Base-by-base conservation (phyloP, 1,284 basidiomycete species). In the Tetrapyrgos nigripes region DNA sequence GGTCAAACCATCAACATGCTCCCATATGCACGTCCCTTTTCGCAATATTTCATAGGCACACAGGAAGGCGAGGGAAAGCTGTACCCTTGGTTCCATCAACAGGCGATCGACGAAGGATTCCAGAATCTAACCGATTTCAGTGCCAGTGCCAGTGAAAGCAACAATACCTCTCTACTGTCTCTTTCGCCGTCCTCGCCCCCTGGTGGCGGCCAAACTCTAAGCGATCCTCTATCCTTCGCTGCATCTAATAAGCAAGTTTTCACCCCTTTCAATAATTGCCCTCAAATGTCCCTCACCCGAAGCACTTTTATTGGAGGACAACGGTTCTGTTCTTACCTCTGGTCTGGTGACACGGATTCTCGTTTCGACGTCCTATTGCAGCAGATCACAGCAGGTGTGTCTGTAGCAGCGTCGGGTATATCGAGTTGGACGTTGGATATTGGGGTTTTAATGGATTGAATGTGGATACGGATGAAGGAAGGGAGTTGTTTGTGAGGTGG, bases 361-460 rank as follows among this genome's bases (percentile, higher is more conserved):
- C 56, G 66, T 21, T 76, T 76, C 55, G 73, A 75, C 55, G 74
- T 76, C 23, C 50, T 78, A 23, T 58, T 75, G 50, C 76, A 78
- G 57, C 76, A 78, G 62, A 69, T 78, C 27, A 77, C 76, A 14
- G 66, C 71, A 4, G 76, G 74, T 9, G 74, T 75, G 6, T 74
- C 71, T n/a, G 69, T 76, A 10, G 74, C 71, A 17, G 76, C 76
- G 10, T 74, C 72, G 11, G 76, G 76, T 3, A 76, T 78, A 19
- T 77, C 76, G 3, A 70, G 73, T 1, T 78, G 76, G 76, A 78
- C 76, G 28, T 61, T 78, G 45, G 76, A 78, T 64, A 77, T 78
- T 61, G 76, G 76, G 13, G 76, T 76, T 9, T 78, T 78, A 59
- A 53, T 66, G n/a, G 76, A 24, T 57, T 78, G 64, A 63, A 78